phyloP scores from a whole-genome alignment of 1,284 basidiomycete species.

The Omphalotus olearius region DNA sequence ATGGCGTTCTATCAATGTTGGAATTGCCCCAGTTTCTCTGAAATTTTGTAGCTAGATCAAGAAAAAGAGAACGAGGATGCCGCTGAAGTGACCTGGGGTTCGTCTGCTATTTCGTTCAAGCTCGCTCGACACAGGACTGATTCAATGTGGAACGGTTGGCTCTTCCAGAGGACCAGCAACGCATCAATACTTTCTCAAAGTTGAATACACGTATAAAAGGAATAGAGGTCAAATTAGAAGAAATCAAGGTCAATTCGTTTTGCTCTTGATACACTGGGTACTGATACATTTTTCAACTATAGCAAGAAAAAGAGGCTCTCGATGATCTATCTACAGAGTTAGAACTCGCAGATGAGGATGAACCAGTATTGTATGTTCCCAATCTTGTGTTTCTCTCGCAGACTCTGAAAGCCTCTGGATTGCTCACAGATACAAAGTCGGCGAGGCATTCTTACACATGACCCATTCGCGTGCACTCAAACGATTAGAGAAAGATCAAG shows the following conservation, averaged over 20 bases:
- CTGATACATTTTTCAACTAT: constrained; percentile 5
- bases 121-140: not conserved
- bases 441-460: constrained; percentile 86
- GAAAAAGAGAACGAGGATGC: constrained; percentile 81
- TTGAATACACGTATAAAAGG: constrained; percentile 77
- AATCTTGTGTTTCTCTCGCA: not conserved
- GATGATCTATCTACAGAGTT: constrained; percentile 87
- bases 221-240: constrained; percentile 70
- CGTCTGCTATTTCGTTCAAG: constrained; percentile 21
- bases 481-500: constrained; percentile 72
- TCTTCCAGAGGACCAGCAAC: constrained; percentile 82
- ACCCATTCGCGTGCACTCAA: constrained; percentile 67
- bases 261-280: not conserved
- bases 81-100: constrained; percentile 91
- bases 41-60: constrained; percentile 52
- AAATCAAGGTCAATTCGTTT: constrained; percentile 54
- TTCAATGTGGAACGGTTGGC: not conserved
- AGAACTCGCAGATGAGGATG: constrained; percentile 85
- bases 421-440: constrained; percentile 75
- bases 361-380: constrained; percentile 62
- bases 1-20: constrained; percentile 9
- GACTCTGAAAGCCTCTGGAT: not conserved
- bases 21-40: constrained; percentile 10
- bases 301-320: constrained; percentile 92
- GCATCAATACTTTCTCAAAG: constrained; percentile 92